Evolutionary conservation across 768 basidiomycete genomes (phyloP).

Genomic region (Porpolomopsis calyptriformis): DNA sequence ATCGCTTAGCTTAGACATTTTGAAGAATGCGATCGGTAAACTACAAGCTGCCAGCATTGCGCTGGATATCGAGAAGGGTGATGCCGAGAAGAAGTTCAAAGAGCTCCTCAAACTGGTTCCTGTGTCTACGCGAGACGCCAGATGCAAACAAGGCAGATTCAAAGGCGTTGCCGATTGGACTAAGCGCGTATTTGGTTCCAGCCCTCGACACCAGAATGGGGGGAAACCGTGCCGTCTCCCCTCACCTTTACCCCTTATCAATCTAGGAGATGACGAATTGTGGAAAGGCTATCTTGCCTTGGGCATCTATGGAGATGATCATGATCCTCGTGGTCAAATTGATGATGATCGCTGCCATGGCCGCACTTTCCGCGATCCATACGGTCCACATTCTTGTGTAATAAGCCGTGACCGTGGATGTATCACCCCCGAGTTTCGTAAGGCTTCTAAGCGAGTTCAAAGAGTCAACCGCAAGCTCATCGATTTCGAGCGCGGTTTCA

Average conservation of each 20-base stretch:
- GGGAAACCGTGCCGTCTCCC: too few species aligned
- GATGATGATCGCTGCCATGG: too few species aligned
- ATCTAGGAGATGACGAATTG: not conserved
- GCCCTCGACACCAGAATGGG: too few species aligned
- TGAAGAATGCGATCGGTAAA: constrained; percentile 36
- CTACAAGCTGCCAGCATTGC: constrained; percentile 41
- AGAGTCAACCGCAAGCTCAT: constrained; percentile 56
- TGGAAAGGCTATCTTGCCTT: not conserved
- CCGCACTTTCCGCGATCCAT: too few species aligned
- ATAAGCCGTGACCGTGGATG: constrained; percentile 7
- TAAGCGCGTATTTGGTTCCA: constrained; percentile 31
- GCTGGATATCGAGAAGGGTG: constrained; percentile 49
- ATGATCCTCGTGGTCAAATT: too few species aligned
- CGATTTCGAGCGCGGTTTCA: constrained; percentile 71
- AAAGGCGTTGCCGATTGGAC: constrained; percentile 24
- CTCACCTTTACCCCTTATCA: too few species aligned
- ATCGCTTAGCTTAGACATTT: constrained; percentile 28
- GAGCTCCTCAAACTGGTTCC: constrained; percentile 33
- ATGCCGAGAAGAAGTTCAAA: constrained; percentile 43
- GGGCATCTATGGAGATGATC: not conserved
- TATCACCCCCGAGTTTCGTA: constrained; percentile 36
- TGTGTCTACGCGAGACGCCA: constrained; percentile 15
- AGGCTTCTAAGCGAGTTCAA: constrained; percentile 48
- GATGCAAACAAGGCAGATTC: constrained; percentile 16
- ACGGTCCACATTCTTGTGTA: not conserved